Evolutionary conservation across 2,329 filamentous ascomycete species (phyloP).

Genomic region (Cercospora sesami): DNA sequence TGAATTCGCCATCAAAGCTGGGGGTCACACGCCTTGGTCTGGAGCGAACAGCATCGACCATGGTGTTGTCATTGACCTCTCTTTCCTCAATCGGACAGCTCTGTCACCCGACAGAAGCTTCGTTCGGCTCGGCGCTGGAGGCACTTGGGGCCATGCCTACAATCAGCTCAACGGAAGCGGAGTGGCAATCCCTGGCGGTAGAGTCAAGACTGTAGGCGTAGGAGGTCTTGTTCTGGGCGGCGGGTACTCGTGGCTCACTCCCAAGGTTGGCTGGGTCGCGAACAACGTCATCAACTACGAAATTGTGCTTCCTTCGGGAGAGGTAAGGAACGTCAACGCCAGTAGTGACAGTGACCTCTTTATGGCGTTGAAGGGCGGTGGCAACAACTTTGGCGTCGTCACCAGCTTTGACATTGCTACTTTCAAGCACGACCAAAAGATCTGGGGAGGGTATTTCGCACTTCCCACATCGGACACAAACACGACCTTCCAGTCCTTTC

Average conservation of each 20-base stretch:
- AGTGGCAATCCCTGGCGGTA: slow-evolving; percentile 17
- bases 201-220: slow-evolving; percentile 39
- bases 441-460: slow-evolving; percentile 27
- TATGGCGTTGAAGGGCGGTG: slow-evolving; percentile 24
- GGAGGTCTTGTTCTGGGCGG: slow-evolving; percentile 49
- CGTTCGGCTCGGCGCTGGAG: slow-evolving; percentile 46
- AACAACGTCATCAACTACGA: slow-evolving; percentile 36
- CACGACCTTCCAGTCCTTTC: slow-evolving; percentile 2
- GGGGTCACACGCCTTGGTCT: slow-evolving; percentile 14
- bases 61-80: slow-evolving; percentile 32
- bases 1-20: slow-evolving; percentile 19
- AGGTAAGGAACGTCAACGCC: slow-evolving; percentile 30
- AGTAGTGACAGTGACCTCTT: slow-evolving; percentile 26
- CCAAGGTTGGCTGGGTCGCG: slow-evolving; percentile 50
- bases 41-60: slow-evolving; percentile 24
- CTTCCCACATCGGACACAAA: slow-evolving; percentile 15
- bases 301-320: slow-evolving; percentile 30
- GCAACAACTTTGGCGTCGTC: slow-evolving; percentile 30
- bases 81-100: slow-evolving; percentile 23
- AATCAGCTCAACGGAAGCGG: slow-evolving; percentile 37
- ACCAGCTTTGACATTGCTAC: slow-evolving; percentile 23
- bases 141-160: slow-evolving; percentile 49
- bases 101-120: slow-evolving; percentile 22
- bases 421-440: slow-evolving; percentile 22
- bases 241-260: slow-evolving; percentile 52